phyloP scores from a whole-genome alignment of 139 green algal genomes.

The Spirogloea muscicola region DNA sequence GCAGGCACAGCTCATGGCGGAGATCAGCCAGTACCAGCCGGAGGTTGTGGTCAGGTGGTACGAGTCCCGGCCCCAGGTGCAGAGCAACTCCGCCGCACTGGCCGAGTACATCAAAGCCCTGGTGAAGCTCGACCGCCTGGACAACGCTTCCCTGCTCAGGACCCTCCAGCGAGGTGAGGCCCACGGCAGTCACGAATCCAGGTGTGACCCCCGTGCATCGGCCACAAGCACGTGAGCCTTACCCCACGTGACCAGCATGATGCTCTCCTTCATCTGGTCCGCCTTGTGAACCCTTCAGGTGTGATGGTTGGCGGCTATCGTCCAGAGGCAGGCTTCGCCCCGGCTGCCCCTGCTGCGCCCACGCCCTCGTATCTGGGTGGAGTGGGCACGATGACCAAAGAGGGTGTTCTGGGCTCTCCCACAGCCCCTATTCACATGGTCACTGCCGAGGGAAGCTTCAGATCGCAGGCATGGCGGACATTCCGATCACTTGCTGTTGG shows the following conservation, averaged over 20 bases:
- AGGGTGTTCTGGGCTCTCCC: constrained; percentile 41
- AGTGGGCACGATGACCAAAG: not conserved
- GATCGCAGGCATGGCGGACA: constrained; percentile 75
- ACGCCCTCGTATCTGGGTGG: constrained; percentile 2
- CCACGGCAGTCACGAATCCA: too few species aligned
- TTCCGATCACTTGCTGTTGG: constrained; percentile 76
- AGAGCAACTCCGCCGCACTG: constrained; percentile 65
- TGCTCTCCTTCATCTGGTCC: too few species aligned
- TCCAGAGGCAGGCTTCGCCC: too few species aligned
- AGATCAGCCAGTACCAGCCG: constrained; percentile 23
- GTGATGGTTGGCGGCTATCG: too few species aligned
- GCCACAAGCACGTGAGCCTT: too few species aligned
- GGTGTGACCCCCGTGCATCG: too few species aligned
- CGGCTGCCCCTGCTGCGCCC: not conserved
- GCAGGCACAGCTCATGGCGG: constrained; percentile 8
- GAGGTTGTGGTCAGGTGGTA: constrained; percentile 26
- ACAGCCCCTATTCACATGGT: constrained; percentile 46
- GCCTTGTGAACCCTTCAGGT: too few species aligned
- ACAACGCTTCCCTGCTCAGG: constrained; percentile 61
- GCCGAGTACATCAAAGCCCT: constrained; percentile 87
- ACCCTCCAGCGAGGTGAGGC: constrained; percentile 61
- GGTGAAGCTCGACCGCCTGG: constrained; percentile 69
- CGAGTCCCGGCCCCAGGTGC: constrained; percentile 30
- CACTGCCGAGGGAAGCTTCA: constrained; percentile 66
- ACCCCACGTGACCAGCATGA: too few species aligned